Conservation (phyloP, 2,329 filamentous ascomycete species). For the Pseudogymnoascus sp. region DNA sequence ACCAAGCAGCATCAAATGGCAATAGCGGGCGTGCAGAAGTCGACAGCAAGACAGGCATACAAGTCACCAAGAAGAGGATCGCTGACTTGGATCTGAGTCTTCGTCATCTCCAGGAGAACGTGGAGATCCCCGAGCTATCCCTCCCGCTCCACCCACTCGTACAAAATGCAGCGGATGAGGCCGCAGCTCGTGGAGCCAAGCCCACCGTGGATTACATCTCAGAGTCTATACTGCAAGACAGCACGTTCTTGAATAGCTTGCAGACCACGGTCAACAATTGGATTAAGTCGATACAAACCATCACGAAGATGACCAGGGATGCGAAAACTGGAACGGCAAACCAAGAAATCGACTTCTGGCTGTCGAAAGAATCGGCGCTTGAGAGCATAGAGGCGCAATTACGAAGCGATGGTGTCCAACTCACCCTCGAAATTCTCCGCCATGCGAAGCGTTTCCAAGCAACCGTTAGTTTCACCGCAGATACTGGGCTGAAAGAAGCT, state of each 20-base stretch:
- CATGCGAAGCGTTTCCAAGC: slow-evolving; percentile 97
- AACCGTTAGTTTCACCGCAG: slow-evolving; percentile 90
- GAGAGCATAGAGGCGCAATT: slow-evolving; percentile 88
- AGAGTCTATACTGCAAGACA: slow-evolving; percentile 69
- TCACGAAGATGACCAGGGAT: slow-evolving; percentile 89
- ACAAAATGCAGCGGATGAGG: slow-evolving; percentile 74
- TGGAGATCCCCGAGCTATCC: slow-evolving; percentile 89
- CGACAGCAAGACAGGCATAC: slow-evolving; percentile 88
- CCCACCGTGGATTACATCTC: slow-evolving; percentile 75
- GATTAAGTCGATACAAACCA: slow-evolving; percentile 97
- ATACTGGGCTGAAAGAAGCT: slow-evolving; percentile 92
- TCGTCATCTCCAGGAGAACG: slow-evolving; percentile 90
- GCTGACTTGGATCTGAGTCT: slow-evolving; percentile 88
- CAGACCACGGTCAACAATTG: slow-evolving; percentile 92
- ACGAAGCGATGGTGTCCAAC: slow-evolving; percentile 73
- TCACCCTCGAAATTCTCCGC: slow-evolving; percentile 91
- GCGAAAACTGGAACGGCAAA: slow-evolving; percentile 69
- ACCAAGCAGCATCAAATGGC: slow-evolving; percentile 57
- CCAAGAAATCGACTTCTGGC: slow-evolving; percentile 98
- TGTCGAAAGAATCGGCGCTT: slow-evolving; percentile 90
- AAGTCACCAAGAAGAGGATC: slow-evolving; percentile 94
- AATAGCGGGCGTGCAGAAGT: slow-evolving; percentile 69
- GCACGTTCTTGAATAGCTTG: slow-evolving; percentile 83
- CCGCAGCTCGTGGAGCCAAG: slow-evolving; percentile 55
- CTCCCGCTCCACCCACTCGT: slow-evolving; percentile 84